A percentile compares a stretch with the other conserved stretches of the same genome.
These are phyloP conservation scores for Didymella pomorum DNA, from an alignment of 2,329 filamentous ascomycete species.

Conservation along the genomic window DNA sequence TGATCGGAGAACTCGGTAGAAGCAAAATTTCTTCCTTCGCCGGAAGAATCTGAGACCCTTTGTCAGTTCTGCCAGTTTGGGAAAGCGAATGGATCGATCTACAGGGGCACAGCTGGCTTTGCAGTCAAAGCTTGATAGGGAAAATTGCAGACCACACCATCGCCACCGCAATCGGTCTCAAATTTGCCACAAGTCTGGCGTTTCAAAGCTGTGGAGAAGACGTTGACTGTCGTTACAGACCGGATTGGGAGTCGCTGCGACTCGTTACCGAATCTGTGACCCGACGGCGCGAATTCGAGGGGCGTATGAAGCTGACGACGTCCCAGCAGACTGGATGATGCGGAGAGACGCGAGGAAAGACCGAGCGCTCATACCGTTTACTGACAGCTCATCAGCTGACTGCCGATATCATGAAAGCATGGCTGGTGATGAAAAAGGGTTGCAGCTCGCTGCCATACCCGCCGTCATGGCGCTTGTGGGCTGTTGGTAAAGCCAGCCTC, in stretches of 20 bases:
- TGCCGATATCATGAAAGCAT: slow-evolving; percentile 10
- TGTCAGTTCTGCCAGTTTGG: slow-evolving; percentile 13
- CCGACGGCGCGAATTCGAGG: slow-evolving; percentile 14
- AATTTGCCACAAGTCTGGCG: slow-evolving; percentile 23
- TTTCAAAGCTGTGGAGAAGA: slow-evolving; percentile 35
- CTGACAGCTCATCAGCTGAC: slow-evolving; percentile 30
- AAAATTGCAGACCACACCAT: slow-evolving; percentile 25
- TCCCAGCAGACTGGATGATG: slow-evolving; percentile 41
- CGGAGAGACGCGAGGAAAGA: slow-evolving; percentile 36
- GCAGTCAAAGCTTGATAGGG: slow-evolving; percentile 30
- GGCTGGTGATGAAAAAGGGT: slow-evolving; percentile 1
- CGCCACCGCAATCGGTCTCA: slow-evolving; percentile 28
- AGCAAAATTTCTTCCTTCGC: slow-evolving; percentile 23
- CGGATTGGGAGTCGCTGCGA: slow-evolving; percentile 12
- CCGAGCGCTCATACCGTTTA: slow-evolving; percentile 30
- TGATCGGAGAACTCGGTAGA: slow-evolving; percentile 21
- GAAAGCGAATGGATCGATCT: slow-evolving; percentile 24
- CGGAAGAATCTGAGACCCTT: slow-evolving; percentile 18
- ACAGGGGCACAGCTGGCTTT: slow-evolving; percentile 27
- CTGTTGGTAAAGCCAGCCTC: slow-evolving; percentile 2
- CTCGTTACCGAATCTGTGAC: slow-evolving; percentile 14
- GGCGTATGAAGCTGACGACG: slow-evolving; percentile 17
- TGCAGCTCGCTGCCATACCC: slow-evolving; percentile 8
- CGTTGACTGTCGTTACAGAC: slow-evolving; percentile 27
- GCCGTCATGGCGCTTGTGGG: slow-evolving; percentile 4